Evolutionary conservation across 2,329 filamentous ascomycete genomes (phyloP), one percentile per base, ranked within the genome.

Genomic region (Diaporthe helianthi): DNA sequence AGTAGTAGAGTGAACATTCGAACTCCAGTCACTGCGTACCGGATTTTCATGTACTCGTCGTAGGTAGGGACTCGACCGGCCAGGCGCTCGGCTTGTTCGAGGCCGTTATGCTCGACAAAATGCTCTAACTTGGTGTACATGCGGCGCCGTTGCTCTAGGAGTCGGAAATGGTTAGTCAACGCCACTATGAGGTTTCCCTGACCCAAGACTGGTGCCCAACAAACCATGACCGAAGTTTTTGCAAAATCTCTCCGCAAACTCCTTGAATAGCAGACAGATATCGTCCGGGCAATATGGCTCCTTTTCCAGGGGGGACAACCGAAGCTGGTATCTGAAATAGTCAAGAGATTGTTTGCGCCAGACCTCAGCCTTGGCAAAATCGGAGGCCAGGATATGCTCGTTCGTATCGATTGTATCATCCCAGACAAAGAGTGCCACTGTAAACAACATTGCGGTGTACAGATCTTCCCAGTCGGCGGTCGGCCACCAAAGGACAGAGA

Each of bases 361-460:
- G 31, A 71, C 69, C 46, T 74, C 75, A 5, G 76, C 76, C 22
- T 74, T 58, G 13, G 74, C 73, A 54, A 78, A 76, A 67, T 76
- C 72, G 2, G 66, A 69, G 0, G 77, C 74, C 24, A 78, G 75
- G 36, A 76, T 75, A 24, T 78, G 77, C 24, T 79, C 78, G 46
- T 76, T 75, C 2, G 74, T 76, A 61, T 79, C 78, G 44, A 79
- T 76, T 17, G 77, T 76, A 46, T 78, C 78, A 65, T 79, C 77
- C 77, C 77, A 79, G 41, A 78, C 74, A 65, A 79, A 79, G 44
- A 78, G 76, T 74, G 77, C 79, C 9, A 78, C 74, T 0, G 76
- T 75, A 66, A 78, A 78, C 2, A 77, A 72, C 41, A 76, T 76
- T 2, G 76, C 76, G 8, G 76, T 74, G 46, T 75, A 73, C 4